phyloP scores from a whole-genome alignment of 2,329 filamentous ascomycete species.

The Colletotrichum shisoi region DNA sequence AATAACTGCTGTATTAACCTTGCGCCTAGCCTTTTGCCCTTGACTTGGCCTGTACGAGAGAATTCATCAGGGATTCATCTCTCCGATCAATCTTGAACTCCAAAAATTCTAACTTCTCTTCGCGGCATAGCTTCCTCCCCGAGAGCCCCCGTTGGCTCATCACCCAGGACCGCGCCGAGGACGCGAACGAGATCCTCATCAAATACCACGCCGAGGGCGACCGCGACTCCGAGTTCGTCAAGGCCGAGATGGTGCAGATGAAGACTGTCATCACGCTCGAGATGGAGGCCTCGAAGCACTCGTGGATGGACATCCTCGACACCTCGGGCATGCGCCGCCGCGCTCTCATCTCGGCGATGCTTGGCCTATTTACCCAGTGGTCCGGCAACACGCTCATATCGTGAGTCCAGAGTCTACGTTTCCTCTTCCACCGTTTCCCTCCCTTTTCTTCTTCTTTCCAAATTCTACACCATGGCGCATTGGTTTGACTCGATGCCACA shows the following conservation, averaged over 20 bases:
- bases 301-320: slow-evolving; percentile 62
- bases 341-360: slow-evolving; percentile 56
- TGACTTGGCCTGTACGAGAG: too few relatives aligned
- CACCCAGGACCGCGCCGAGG: slow-evolving; percentile 45
- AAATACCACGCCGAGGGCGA: slow-evolving; percentile 63
- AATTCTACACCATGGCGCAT: neutral
- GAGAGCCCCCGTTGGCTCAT: slow-evolving; percentile 50
- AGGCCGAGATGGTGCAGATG: slow-evolving; percentile 69
- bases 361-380: slow-evolving; percentile 64
- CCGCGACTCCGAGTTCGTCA: slow-evolving; percentile 59
- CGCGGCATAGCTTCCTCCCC: slow-evolving; percentile 44
- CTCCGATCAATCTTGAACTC: neutral
- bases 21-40: too few relatives aligned
- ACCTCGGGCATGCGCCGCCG: slow-evolving; percentile 61
- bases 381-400: slow-evolving; percentile 61
- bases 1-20: too few relatives aligned
- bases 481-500: slow-evolving; percentile 30
- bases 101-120: slow-evolving; percentile 44
- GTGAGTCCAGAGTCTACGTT: neutral
- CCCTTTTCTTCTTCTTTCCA: slow-evolving; percentile 16
- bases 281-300: slow-evolving; percentile 60
- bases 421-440: too few relatives aligned
- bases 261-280: slow-evolving; percentile 64
- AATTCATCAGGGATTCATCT: neutral
- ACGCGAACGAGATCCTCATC: slow-evolving; percentile 47